Percentiles rank a stretch among this genome's conserved stretches.
phyloP scores from a whole-genome alignment of 768 basidiomycete genomes.

The Sporobolomyces pararoseus region DNA sequence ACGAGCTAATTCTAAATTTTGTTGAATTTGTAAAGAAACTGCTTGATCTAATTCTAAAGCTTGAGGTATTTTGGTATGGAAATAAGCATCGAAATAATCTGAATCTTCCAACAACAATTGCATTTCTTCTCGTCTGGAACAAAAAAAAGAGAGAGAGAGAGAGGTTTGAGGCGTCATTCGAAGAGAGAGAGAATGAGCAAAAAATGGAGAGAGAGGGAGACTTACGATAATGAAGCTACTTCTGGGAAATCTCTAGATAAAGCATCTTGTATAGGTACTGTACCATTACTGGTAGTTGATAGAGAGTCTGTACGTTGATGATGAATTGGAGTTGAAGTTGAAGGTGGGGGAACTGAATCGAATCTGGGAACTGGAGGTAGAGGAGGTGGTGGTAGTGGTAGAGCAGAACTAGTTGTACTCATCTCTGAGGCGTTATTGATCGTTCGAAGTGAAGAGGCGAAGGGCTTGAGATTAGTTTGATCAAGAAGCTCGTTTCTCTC shows the following conservation, averaged over 20 bases:
- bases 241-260: slow-evolving; percentile 22
- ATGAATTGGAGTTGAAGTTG: neutral
- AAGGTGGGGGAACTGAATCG: neutral
- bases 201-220: too few species aligned
- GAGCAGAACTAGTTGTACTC: neutral
- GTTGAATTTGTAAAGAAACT: slow-evolving; percentile 71
- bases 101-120: slow-evolving; percentile 80
- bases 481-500: neutral
- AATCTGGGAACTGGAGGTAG: neutral
- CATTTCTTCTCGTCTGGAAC: slow-evolving; percentile 74
- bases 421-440: too few species aligned
- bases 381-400: neutral
- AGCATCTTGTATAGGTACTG: slow-evolving; percentile 1
- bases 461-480: neutral
- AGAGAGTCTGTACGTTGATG: neutral
- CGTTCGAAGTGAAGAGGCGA: too few species aligned
- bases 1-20: slow-evolving; percentile 85
- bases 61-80: slow-evolving; percentile 65
- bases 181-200: neutral
- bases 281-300: neutral
- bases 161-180: neutral
- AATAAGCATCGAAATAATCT: slow-evolving; percentile 77
- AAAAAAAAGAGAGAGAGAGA: neutral
- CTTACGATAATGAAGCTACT: slow-evolving; percentile 5
- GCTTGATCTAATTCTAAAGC: slow-evolving; percentile 72